Conservation (phyloP, 208 protist species). For the Trypanosoma caninum region DNA sequence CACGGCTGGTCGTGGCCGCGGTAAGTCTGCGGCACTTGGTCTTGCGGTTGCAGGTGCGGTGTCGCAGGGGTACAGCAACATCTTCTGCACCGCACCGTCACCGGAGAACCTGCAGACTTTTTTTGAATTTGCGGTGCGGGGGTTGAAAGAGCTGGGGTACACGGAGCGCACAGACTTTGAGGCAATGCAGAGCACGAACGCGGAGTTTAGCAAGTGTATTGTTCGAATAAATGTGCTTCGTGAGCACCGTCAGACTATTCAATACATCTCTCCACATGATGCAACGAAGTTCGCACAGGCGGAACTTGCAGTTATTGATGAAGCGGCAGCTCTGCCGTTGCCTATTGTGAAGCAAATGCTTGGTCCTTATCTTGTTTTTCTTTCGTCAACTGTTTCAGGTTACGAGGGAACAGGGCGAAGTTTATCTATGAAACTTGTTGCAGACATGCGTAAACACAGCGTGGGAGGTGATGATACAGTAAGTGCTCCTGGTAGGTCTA, state of each 20-base stretch:
- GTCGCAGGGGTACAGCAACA: slow-evolving; percentile 98
- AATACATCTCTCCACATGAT: slow-evolving; percentile 95
- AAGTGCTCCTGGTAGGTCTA: background rate
- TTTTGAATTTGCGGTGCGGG: slow-evolving; percentile 99
- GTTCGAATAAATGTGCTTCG: slow-evolving; percentile 98
- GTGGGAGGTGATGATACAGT: background rate
- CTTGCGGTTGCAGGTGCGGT: slow-evolving; percentile 96
- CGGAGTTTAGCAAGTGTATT: slow-evolving; percentile 95
- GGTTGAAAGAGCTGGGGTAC: slow-evolving; percentile 95
- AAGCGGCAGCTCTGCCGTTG: slow-evolving; percentile 99
- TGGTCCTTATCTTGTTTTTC: slow-evolving; percentile 98
- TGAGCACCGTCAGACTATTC: slow-evolving; percentile 97
- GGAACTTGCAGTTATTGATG: slow-evolving; percentile 99
- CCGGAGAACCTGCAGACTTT: slow-evolving; percentile 98
- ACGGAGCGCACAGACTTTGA: slow-evolving; percentile 98
- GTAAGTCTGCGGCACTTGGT: slow-evolving; percentile 96
- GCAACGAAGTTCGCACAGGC: slow-evolving; percentile 92
- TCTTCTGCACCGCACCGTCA: slow-evolving; percentile 98
- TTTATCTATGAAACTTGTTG: slow-evolving; percentile 99
- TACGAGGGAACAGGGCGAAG: slow-evolving; percentile 99
- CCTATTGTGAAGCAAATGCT: slow-evolving; percentile 96
- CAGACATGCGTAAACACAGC: slow-evolving; percentile 92
- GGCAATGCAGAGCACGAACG: slow-evolving; percentile 89
- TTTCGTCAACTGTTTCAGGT: slow-evolving; percentile 99
- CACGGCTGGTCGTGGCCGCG: slow-evolving; percentile 97